Evolutionary conservation across 2,329 filamentous ascomycete species (phyloP), one percentile per base, ranked within the genome.

Genomic region (Dothideomycetes sp.): DNA sequence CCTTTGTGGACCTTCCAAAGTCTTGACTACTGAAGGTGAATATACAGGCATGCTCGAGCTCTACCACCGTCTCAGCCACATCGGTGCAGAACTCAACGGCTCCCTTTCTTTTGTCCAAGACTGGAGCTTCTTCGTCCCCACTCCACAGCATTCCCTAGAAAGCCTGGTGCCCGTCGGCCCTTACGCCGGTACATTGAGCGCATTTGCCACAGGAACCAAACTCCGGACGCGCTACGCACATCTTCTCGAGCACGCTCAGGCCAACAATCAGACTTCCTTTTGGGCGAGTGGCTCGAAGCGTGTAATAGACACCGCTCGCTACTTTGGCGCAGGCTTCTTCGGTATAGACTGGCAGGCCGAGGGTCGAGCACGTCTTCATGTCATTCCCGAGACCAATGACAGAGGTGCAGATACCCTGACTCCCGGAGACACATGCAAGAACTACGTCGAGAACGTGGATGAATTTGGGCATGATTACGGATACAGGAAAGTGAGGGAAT

Each of bases 271-370:
- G n/a, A 63, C 58, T 1, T 56, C 53, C 10, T 61, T 75, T 47
- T 78, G 73, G 73, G 71, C 73, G 18, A 72, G 70, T 47, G 66
- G 68, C 37, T 72, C 65, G 4, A 45, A 58, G 8, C 65, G 73
- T 11, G 73, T 77, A 4, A 68, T 75, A 37, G 68, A 75, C 32
- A 75, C 74, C 8, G 73, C 73, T 3, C 59, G 58, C 11, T 63
- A 73, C 49, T 77, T 77, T 47, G 68, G 65, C 0, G 54, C 64
- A 4, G 72, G 73, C 2, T 64, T 77, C 49, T 75, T 75, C 47
- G 72, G 71, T 3, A 52, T 69, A 9, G 57, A 72, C 24, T 71
- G 66, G 61, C 49, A 63, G 31, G 12, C 7, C 7, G 48, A 50
- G 1, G 30, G 45, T 3, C 37, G 38, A 1, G 64, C 66, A 3